Base-by-base conservation (phyloP, 1,284 basidiomycete species). In the Ceratobasidium sp. region DNA sequence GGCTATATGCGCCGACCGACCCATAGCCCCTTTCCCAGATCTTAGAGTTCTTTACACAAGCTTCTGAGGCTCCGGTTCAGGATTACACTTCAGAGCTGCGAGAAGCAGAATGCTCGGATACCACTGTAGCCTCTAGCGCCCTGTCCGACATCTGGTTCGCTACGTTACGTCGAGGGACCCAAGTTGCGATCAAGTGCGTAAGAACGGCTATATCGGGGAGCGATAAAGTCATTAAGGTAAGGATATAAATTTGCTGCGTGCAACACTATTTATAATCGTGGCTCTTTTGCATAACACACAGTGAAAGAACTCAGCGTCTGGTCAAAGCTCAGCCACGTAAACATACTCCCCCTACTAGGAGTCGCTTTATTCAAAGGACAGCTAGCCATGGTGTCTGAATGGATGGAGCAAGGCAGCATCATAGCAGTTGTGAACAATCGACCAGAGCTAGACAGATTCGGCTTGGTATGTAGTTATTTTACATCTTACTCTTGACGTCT, bases 331-430 rank as follows among this genome's bases (percentile, higher is more conserved):
- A n/a, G 26, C 40, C 63, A 66, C 20, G 42, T 44, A 13, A 66
- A 66, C 39, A 42, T 66, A 42, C 40, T 66, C 4, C 40, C 13
- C 18, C 63, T 66, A 5, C 42, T 66, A 46, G 63, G 63, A 42
- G 42, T 66, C 20, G 63, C 63, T 15, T 20, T 66, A 20, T 66
- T 66, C 42, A 66, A 66, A 20, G 40, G 40, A 13, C 63, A 40
- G 13, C 63, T 66, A 46, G 63, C 63, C 13, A 66, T 66, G 63
- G 63, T 66, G n/a, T 66, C 63, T 20, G 40, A 66, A n/a, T 66
- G 63, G 63, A 66, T 66, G 63, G 63, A 66, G 13, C 39, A 66
- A 44, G 63, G 63, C 20, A 66, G 63, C 40, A 66, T 66, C 13
- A 44, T 66, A 42, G 13, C 33, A 33, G 63, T 42, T 13, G 33